Base-by-base conservation (phyloP, 257 asterid genomes). In the Lycium ferocissimum region DNA sequence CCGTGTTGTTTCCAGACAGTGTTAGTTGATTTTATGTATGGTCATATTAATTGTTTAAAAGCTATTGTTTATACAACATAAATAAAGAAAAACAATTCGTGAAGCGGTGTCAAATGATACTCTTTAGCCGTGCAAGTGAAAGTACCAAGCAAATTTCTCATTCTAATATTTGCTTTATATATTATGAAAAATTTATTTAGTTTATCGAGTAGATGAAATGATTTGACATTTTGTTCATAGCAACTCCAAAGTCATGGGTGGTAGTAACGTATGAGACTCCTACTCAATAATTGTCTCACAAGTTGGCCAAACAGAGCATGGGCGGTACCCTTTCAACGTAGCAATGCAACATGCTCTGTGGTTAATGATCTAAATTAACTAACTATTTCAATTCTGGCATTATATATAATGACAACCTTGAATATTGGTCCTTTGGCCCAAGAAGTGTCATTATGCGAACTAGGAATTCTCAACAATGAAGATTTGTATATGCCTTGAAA, bases 401-500 rank as follows among this genome's bases (percentile, higher is more conserved):
- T 78, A 26, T 53, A 78, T 78, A 78, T 78, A 26, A 78, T 53
- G 49, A 33, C 82, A 78, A 78, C 65, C 26, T 78, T 78, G 82
- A 78, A 78, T 8, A 51, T 53, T 78, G 47, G 17, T 26, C 82
- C 82, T 78, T 75, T 47, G 81, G 20, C 20, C 62, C 62, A 76
- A 22, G 14, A 20, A 51, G 10, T 75, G 62, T 37, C 79, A 70
- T 70, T 70, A 40, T 40, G 4, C 6, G 5, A 75, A 78, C 12
- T 76, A 70, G 26, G 85, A 83, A 85, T 49, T 33, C 80, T 70
- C 63, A 70, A 73, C 33, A 26, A 26, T 26, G 33, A 26, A 26
- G 33, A 26, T 26, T 26, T 83, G 84, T 84, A 82, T 86, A 79
- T 83, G 85, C 61, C 62, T 82, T 84, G 61, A 65, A 40, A 80